Conservation (phyloP, 768 basidiomycete genomes). For the Lactifluus pinguis region DNA sequence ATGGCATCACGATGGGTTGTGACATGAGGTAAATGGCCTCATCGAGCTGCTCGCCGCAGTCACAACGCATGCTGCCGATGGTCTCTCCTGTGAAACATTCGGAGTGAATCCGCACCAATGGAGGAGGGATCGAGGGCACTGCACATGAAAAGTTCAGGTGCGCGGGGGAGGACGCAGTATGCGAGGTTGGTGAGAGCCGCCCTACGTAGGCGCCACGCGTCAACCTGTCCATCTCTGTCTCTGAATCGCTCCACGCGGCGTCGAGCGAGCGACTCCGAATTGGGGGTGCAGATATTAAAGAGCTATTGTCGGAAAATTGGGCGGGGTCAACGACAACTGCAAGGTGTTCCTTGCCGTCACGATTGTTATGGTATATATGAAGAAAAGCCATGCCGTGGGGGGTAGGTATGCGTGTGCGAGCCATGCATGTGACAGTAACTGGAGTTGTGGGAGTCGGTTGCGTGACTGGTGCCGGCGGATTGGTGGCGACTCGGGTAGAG, state of each 20-base stretch:
- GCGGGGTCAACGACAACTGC: constrained; percentile 91
- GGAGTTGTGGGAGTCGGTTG: constrained; percentile 20
- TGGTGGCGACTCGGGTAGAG: constrained; percentile 1
- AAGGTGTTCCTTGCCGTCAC: constrained; percentile 89
- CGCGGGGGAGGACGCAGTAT: constrained; percentile 26
- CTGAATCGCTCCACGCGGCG: constrained; percentile 69
- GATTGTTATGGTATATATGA: constrained; percentile 90
- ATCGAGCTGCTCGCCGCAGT: constrained; percentile 97
- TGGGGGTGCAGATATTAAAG: constrained; percentile 29
- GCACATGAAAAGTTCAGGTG: constrained; percentile 11
- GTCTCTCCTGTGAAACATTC: constrained; percentile 99
- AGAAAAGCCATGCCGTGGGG: constrained; percentile 90
- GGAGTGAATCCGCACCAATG: constrained; percentile 91
- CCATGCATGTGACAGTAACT: constrained; percentile 86
- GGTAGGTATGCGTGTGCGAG: constrained; percentile 94
- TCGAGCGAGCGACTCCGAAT: constrained; percentile 82
- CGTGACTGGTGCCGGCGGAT: constrained; percentile 14
- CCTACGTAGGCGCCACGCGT: constrained; percentile 92
- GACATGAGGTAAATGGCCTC: constrained; percentile 91
- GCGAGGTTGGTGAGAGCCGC: constrained; percentile 50
- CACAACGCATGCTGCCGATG: constrained; percentile 95
- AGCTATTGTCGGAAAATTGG: constrained; percentile 51
- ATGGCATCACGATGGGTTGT: constrained; percentile 47
- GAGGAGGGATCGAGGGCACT: constrained; percentile 43
- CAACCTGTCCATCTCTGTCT: constrained; percentile 91